phyloP scores from a whole-genome alignment of 495 filamentous ascomycete genomes.

The Podospora conica region DNA sequence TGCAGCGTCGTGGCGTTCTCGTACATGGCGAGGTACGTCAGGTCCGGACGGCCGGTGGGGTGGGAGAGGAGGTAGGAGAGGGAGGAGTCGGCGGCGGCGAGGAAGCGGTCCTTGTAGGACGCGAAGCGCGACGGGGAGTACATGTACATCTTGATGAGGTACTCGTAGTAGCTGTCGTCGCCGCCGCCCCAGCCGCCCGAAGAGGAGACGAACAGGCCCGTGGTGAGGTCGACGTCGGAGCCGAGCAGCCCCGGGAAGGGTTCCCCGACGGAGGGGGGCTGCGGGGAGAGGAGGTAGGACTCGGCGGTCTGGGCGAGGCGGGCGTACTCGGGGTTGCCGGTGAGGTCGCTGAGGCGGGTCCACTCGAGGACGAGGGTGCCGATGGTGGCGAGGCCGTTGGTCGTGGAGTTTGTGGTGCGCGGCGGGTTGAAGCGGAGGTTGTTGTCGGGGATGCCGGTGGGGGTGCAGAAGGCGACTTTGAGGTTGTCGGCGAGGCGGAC shows the following conservation, averaged over 20 bases:
- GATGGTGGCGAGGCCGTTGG: conserved; percentile 64
- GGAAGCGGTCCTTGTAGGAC: conserved; percentile 66
- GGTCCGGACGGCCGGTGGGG: conserved; percentile 58
- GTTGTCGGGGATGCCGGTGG: conserved; percentile 72
- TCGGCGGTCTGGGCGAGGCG: conserved; percentile 62
- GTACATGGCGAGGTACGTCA: conserved; percentile 68
- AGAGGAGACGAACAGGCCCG: conserved; percentile 61
- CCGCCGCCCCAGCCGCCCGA: conserved; percentile 75
- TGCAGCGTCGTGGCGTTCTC: conserved; percentile 44
- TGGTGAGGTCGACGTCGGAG: conserved; percentile 55
- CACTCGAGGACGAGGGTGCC: conserved; percentile 79
- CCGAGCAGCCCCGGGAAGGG: conserved; percentile 78
- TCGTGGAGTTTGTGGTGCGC: conserved; percentile 40
- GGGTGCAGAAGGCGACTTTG: conserved; percentile 71
- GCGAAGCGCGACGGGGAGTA: conserved; percentile 65
- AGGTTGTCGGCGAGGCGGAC: conserved; percentile 63
- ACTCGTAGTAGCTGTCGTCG: conserved; percentile 83
- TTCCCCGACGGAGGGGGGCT: conserved; percentile 49
- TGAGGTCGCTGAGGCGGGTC: conserved; percentile 75
- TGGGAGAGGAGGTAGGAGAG: conserved; percentile 69
- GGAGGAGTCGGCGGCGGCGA: conserved; percentile 68
- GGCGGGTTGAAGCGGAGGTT: conserved; percentile 54
- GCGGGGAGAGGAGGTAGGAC: conserved; percentile 62
- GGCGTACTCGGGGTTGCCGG: conserved; percentile 60
- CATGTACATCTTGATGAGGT: conserved; percentile 89